Evolutionary conservation across 2,329 filamentous ascomycete species (phyloP), one percentile per base, ranked within the genome.

Genomic region (Trichoderma koningii): DNA sequence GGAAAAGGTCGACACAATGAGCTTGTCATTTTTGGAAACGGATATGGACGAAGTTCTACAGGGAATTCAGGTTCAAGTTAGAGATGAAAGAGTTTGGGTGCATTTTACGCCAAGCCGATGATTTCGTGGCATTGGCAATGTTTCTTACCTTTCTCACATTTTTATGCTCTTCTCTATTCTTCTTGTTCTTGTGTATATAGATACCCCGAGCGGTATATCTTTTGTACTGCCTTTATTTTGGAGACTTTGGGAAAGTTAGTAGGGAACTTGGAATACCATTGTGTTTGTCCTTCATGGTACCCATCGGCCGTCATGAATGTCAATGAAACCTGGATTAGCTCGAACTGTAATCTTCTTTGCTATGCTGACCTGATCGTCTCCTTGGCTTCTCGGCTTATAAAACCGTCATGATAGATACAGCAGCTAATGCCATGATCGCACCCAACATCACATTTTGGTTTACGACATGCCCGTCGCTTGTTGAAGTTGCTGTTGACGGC

Each of bases 251-350:
- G 60, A 41, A 47, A 63, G 51, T 47, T 63, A 63, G 41, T 53
- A 30, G 7, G 60, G 51, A 38, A 30, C 26, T 62, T 53, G 59
- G 59, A 63, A 63, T 63, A 63, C 60, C 60, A 63, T 26, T 63
- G 47, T 26, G 60, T 44, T 50, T 21, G 45, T 60, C 19, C 34
- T 28, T 60, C 52, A 53, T 17, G 48, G 23, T 53, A 53, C 41
- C 50, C 41, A 1, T 28, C 7, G 28, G 28, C n/a, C 34, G 45
- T 45, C 41, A 62, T 52, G 15, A 21, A 15, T 26, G 34, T 17
- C 38, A 15, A 14, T 38, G 28, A 28, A 4, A 1, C 28, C 5
- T 28, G 28, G 5, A 28, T 28, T 3, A 4, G 28, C 28, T 28
- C 5, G 28, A 28, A 28, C 7, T 28, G 28, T 28, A 28, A 7